Evolutionary conservation across 495 filamentous ascomycete genomes (phyloP).

Genomic region (Talaromyces stipitatus): DNA sequence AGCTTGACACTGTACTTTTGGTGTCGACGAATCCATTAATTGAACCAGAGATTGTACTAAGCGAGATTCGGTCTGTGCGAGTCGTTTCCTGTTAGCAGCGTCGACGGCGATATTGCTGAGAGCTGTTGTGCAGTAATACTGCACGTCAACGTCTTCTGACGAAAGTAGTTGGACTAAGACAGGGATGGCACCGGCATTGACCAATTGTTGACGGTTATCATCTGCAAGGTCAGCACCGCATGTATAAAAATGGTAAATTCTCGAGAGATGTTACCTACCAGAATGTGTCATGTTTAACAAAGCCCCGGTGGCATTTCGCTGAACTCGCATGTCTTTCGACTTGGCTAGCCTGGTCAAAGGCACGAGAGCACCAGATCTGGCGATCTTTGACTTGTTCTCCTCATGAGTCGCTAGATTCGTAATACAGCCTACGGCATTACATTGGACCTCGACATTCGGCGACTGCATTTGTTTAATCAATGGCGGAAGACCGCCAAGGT

Average conservation of each 20-base stretch:
- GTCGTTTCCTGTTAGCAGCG: constrained; percentile 76
- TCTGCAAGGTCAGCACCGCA: constrained; percentile 44
- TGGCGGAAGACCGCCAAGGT: constrained; percentile 80
- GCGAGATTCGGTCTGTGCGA: constrained; percentile 81
- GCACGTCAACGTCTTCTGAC: constrained; percentile 89
- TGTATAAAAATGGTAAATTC: background rate
- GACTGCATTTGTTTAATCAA: constrained; percentile 98
- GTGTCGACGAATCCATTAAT: constrained; percentile 93
- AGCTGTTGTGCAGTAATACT: constrained; percentile 98
- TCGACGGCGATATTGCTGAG: constrained; percentile 98
- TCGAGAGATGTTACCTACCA: constrained; percentile 43
- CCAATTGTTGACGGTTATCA: constrained; percentile 94
- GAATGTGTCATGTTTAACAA: constrained; percentile 99
- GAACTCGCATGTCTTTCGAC: constrained; percentile 97
- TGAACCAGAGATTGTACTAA: constrained; percentile 90
- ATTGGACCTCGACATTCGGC: constrained; percentile 97
- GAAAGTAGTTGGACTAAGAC: constrained; percentile 91
- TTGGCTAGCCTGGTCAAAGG: constrained; percentile 88
- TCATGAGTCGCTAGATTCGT: constrained; percentile 97
- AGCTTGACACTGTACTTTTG: constrained; percentile 97
- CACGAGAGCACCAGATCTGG: constrained; percentile 83
- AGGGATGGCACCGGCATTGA: constrained; percentile 92
- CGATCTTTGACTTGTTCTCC: constrained; percentile 98
- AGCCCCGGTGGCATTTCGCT: constrained; percentile 94
- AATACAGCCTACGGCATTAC: constrained; percentile 97